These are phyloP conservation scores for Actinomortierella wolfii DNA, from an alignment of 371 early-diverging fungal species.

Conservation along the genomic window DNA sequence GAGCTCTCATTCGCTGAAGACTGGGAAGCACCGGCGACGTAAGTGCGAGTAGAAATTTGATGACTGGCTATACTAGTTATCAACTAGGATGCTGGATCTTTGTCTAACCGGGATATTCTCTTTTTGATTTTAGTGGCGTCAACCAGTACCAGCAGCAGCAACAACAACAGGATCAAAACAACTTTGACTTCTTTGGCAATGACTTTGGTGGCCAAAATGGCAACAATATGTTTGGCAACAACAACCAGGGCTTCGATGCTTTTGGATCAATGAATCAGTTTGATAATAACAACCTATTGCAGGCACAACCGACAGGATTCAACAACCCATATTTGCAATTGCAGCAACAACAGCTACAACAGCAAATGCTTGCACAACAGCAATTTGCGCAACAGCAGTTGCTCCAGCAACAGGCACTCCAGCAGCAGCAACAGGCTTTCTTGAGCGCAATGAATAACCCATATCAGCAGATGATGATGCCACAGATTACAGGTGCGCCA, in stretches of 20 bases:
- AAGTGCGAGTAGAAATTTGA: slow-evolving; percentile 18
- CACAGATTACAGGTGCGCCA: slow-evolving; percentile 39
- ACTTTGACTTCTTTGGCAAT: slow-evolving; percentile 57
- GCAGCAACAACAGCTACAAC: slow-evolving; percentile 58
- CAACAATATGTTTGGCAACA: slow-evolving; percentile 27
- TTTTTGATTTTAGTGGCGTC: slow-evolving; percentile 14
- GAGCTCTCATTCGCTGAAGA: slow-evolving; percentile 46
- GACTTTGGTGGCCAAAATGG: slow-evolving; percentile 44
- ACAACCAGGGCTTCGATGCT: slow-evolving; percentile 32
- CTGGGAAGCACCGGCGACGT: slow-evolving; percentile 36
- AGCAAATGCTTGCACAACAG: slow-evolving; percentile 53
- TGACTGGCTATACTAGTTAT: slow-evolving; percentile 2
- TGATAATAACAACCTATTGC: slow-evolving; percentile 38
- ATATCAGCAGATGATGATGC: slow-evolving; percentile 39
- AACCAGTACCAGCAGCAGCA: slow-evolving; percentile 49
- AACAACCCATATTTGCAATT: slow-evolving; percentile 54
- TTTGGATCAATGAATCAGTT: slow-evolving; percentile 41
- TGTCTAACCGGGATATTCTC: neutral
- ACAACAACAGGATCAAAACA: slow-evolving; percentile 24
- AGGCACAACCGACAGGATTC: slow-evolving; percentile 50
- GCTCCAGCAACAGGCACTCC: slow-evolving; percentile 39
- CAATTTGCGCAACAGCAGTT: slow-evolving; percentile 51
- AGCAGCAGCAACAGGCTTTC: slow-evolving; percentile 41
- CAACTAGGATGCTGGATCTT: neutral
- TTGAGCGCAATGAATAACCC: slow-evolving; percentile 44